Conservation (phyloP, 805 yeast genomes). For the Starmerella scarabaei region DNA sequence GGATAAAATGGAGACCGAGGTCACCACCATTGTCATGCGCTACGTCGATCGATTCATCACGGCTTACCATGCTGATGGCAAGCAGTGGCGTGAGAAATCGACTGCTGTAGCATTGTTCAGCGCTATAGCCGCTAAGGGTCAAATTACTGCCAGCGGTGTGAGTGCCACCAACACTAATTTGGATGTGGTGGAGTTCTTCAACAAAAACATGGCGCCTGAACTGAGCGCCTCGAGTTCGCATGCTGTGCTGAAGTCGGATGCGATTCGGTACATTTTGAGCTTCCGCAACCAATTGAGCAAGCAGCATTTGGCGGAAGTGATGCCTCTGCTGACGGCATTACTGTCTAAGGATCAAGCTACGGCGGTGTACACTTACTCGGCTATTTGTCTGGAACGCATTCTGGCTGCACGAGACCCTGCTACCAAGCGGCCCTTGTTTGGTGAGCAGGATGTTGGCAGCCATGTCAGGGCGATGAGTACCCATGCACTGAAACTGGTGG, state of each 20-base stretch:
- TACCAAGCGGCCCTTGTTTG: constrained; percentile 41
- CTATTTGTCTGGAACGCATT: constrained; percentile 82
- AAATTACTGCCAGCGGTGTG: constrained; percentile 75
- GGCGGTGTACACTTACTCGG: constrained; percentile 85
- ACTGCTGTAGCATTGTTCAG: constrained; percentile 75
- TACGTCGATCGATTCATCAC: constrained; percentile 57
- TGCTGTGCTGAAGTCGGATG: constrained; percentile 79
- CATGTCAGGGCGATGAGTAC: constrained; percentile 45
- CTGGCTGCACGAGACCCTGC: constrained; percentile 50
- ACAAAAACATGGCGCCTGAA: constrained; percentile 70
- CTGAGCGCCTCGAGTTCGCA: constrained; percentile 40
- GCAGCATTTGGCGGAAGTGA: constrained; percentile 61
- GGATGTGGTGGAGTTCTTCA: constrained; percentile 78
- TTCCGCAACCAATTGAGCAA: constrained; percentile 90
- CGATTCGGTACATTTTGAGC: constrained; percentile 76
- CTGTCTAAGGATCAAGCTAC: constrained; percentile 46
- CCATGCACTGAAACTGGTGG: constrained; percentile 54
- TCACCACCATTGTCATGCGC: constrained; percentile 60
- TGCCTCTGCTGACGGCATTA: constrained; percentile 66
- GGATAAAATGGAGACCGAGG: constrained; percentile 56
- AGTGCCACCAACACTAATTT: constrained; percentile 71
- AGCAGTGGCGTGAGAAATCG: constrained; percentile 76
- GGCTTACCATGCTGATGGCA: constrained; percentile 33
- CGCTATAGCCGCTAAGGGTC: constrained; percentile 83
- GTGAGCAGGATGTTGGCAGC: constrained; percentile 56